A percentile compares a stretch with the other conserved stretches of the same genome.
phyloP scores from a whole-genome alignment of 2,329 filamentous ascomycete genomes.

The Chaetomium olivaceum region DNA sequence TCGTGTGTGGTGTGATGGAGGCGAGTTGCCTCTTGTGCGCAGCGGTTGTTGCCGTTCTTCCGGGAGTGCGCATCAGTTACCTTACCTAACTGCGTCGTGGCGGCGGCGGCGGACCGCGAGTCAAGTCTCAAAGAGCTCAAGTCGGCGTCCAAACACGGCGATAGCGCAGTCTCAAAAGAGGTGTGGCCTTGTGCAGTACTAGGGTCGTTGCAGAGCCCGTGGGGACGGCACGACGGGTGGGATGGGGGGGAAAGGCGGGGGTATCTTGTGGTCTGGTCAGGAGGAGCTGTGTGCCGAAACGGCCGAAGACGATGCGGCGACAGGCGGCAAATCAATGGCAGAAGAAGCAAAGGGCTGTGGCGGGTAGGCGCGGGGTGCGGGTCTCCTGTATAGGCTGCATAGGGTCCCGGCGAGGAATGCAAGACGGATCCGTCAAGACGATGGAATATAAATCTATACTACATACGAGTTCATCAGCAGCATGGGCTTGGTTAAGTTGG shows the following conservation, averaged over 20 bases:
- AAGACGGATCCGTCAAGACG: not conserved
- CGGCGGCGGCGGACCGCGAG: not conserved
- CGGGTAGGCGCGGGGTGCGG: constrained; percentile 3
- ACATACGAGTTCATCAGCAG: not conserved
- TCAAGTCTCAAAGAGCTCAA: not conserved
- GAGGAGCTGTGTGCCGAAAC: constrained; percentile 7
- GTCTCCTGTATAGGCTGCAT: not conserved
- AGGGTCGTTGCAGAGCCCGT: constrained; percentile 1
- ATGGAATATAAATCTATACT: not conserved
- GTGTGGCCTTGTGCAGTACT: not conserved
- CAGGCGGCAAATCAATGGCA: constrained; percentile 9
- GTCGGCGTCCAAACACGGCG: constrained; percentile 10
- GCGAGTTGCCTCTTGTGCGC: not conserved
- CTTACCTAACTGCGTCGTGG: not conserved
- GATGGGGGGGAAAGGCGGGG: no score
- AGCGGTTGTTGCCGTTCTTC: constrained; percentile 4
- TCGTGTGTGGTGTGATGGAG: constrained; percentile 7
- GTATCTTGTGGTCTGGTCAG: constrained; percentile 9
- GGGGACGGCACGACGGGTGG: not conserved
- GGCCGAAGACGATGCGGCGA: constrained; percentile 5
- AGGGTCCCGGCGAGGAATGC: not conserved
- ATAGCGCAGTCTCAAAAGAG: not conserved
- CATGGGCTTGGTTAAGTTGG: not conserved
- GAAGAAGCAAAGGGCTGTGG: constrained; percentile 7
- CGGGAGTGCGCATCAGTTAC: not conserved